Percentiles rank a stretch among this genome's conserved stretches.
These are phyloP conservation scores for Penicillium sp. DNA, from an alignment of 2,329 filamentous ascomycete species.

Conservation along the genomic window DNA sequence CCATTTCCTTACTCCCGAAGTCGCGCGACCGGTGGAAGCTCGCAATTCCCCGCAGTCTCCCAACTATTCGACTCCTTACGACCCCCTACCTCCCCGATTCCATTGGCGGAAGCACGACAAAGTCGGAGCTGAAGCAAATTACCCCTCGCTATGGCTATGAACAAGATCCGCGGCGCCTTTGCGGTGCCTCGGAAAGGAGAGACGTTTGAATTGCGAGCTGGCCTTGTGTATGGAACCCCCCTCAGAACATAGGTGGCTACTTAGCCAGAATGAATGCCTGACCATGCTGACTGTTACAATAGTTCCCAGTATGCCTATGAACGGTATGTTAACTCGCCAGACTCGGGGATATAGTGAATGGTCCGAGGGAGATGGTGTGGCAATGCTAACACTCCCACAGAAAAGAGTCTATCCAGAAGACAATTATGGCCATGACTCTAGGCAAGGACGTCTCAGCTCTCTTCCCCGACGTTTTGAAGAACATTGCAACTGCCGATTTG, in stretches of 20 bases:
- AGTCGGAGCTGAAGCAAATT: constrained; percentile 37
- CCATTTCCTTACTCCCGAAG: constrained; percentile 9
- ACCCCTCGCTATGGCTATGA: constrained; percentile 74
- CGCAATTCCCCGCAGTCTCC: constrained; percentile 35
- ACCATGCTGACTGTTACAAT: constrained; percentile 36
- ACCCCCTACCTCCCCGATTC: constrained; percentile 14
- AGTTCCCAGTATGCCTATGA: constrained; percentile 99
- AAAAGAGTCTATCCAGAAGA: constrained; percentile 99
- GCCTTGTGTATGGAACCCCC: constrained; percentile 63
- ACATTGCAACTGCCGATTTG: constrained; percentile 90
- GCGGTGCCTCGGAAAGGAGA: constrained; percentile 92
- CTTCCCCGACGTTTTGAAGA: constrained; percentile 97
- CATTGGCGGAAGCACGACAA: constrained; percentile 36
- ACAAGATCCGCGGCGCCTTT: constrained; percentile 92
- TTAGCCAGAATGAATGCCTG: constrained; percentile 6
- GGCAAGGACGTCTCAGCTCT: constrained; percentile 97
- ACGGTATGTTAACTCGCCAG: constrained; percentile 51
- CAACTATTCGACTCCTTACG: constrained; percentile 12
- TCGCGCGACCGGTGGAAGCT: constrained; percentile 32
- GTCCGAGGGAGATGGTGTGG: constrained; percentile 4
- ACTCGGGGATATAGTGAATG: background rate
- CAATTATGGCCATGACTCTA: constrained; percentile 99
- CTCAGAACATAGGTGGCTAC: constrained; percentile 12
- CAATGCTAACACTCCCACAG: constrained; percentile 46
- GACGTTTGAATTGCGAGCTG: constrained; percentile 94